A percentile compares a stretch with the other conserved stretches of the same genome.
Evolutionary conservation across 805 yeast species (phyloP).

Genomic region (Yarrowia phangngaensis): DNA sequence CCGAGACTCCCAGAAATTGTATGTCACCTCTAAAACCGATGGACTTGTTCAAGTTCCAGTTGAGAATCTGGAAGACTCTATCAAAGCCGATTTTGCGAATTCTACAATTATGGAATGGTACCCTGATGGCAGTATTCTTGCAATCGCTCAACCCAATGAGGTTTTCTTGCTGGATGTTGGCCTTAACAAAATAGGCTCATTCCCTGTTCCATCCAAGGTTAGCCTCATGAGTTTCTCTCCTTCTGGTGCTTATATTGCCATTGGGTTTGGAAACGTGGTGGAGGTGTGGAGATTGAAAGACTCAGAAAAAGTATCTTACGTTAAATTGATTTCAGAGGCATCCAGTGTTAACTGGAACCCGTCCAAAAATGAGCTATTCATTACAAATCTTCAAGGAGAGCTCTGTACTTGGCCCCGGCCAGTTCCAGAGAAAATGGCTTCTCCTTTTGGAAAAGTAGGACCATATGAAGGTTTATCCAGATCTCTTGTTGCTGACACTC

Average conservation of each 20-base stretch:
- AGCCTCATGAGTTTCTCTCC: slow-evolving; percentile 60
- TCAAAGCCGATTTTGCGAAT: background rate
- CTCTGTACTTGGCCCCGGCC: slow-evolving; percentile 33
- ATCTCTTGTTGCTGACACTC: background rate
- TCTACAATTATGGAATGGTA: slow-evolving; percentile 55
- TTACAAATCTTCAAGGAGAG: slow-evolving; percentile 38
- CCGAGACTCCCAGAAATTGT: background rate
- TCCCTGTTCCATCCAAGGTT: background rate
- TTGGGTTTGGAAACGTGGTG: slow-evolving; percentile 50
- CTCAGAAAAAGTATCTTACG: slow-evolving; percentile 38
- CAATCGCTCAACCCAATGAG: slow-evolving; percentile 50
- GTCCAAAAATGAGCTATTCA: slow-evolving; percentile 36
- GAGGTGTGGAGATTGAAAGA: slow-evolving; percentile 51
- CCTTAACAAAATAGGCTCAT: slow-evolving; percentile 22
- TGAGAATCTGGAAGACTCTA: background rate
- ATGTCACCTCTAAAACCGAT: background rate
- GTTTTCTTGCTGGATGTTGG: slow-evolving; percentile 32
- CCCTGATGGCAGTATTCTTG: slow-evolving; percentile 62
- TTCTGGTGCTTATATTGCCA: slow-evolving; percentile 57
- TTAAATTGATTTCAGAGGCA: background rate
- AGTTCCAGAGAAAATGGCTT: slow-evolving; percentile 25
- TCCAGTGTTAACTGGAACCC: slow-evolving; percentile 42
- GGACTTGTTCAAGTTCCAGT: background rate
- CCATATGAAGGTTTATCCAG: slow-evolving; percentile 4
- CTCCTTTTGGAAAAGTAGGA: slow-evolving; percentile 8